Conservation (phyloP, 1,139 yeast genomes). For the Geotrichum europaeum region DNA sequence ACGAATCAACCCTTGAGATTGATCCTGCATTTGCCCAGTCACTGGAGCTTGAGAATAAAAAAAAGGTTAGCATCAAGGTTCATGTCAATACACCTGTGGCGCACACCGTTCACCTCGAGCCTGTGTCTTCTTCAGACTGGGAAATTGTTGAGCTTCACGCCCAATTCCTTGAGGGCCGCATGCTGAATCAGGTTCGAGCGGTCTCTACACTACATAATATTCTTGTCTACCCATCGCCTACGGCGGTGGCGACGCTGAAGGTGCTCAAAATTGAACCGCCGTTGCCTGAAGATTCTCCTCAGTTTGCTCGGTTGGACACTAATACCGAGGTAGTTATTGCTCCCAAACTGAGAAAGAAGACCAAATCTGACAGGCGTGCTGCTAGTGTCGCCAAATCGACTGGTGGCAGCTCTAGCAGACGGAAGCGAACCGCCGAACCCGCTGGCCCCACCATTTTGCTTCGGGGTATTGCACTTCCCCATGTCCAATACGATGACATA, state of each 20-base stretch:
- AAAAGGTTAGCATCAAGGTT: constrained; percentile 38
- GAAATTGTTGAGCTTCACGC: constrained; percentile 85
- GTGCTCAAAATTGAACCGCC: constrained; percentile 58
- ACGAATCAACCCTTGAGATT: constrained; percentile 39
- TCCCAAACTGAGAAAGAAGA: constrained; percentile 54
- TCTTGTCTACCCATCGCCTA: constrained; percentile 65
- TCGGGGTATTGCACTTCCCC: constrained; percentile 56
- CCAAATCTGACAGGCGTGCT: constrained; percentile 19
- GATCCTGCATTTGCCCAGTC: constrained; percentile 50
- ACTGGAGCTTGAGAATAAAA: constrained; percentile 42
- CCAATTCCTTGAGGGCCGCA: constrained; percentile 62
- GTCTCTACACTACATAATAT: constrained; percentile 56
- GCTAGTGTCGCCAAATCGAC: constrained; percentile 24
- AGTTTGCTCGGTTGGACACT: constrained; percentile 57
- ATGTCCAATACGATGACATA: constrained; percentile 25
- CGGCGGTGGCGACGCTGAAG: constrained; percentile 56
- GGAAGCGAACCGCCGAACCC: constrained; percentile 16
- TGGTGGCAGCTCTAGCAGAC: constrained; percentile 17
- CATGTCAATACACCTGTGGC: constrained; percentile 47
- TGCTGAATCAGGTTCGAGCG: constrained; percentile 76
- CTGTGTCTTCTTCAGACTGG: constrained; percentile 78
- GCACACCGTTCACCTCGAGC: constrained; percentile 66
- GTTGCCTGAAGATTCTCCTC: constrained; percentile 21
- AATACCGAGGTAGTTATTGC: constrained; percentile 79
- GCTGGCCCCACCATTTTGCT: constrained; percentile 41